Percentiles rank a stretch among this genome's conserved stretches.
Conservation (phyloP, 2,329 filamentous ascomycete species). For the Volutella citrinella region DNA sequence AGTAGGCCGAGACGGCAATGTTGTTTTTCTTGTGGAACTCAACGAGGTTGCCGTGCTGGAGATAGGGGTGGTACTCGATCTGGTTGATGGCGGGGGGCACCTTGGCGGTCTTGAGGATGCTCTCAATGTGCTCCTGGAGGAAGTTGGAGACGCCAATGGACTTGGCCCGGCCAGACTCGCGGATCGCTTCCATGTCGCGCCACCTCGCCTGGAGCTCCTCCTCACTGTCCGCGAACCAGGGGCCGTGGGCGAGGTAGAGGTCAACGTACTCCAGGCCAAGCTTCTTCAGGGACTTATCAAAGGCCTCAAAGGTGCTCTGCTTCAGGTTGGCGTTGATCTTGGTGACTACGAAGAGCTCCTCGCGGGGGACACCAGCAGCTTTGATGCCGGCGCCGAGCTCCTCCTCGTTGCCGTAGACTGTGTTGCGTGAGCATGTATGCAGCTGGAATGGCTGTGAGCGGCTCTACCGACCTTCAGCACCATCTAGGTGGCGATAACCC, state of each 20-base stretch:
- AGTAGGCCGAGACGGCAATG: slow-evolving; percentile 57
- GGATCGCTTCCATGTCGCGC: slow-evolving; percentile 63
- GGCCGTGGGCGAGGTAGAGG: slow-evolving; percentile 63
- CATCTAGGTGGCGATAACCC: slow-evolving; percentile 73
- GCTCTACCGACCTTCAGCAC: slow-evolving; percentile 61
- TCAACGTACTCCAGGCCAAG: slow-evolving; percentile 71
- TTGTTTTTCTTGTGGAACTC: slow-evolving; percentile 54
- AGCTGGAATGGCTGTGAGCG: no score
- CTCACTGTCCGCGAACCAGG: slow-evolving; percentile 48
- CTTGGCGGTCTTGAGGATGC: slow-evolving; percentile 55
- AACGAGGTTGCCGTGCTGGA: slow-evolving; percentile 61
- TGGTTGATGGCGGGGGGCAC: slow-evolving; percentile 71
- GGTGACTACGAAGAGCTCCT: slow-evolving; percentile 66
- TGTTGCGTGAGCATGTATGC: no score
- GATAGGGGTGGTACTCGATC: slow-evolving; percentile 77
- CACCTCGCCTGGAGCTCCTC: slow-evolving; percentile 56
- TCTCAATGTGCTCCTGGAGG: slow-evolving; percentile 51
- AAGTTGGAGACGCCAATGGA: slow-evolving; percentile 82
- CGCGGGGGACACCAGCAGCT: slow-evolving; percentile 60
- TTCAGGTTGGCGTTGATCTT: slow-evolving; percentile 46
- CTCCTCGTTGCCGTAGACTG: slow-evolving; percentile 63
- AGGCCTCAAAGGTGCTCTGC: slow-evolving; percentile 44
- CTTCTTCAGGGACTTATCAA: slow-evolving; percentile 59
- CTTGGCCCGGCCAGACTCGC: slow-evolving; percentile 60
- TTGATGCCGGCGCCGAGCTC: slow-evolving; percentile 72